These are phyloP conservation scores for Exserohilum rostratum DNA, from an alignment of 2,329 filamentous ascomycete species.

Conservation along the genomic window DNA sequence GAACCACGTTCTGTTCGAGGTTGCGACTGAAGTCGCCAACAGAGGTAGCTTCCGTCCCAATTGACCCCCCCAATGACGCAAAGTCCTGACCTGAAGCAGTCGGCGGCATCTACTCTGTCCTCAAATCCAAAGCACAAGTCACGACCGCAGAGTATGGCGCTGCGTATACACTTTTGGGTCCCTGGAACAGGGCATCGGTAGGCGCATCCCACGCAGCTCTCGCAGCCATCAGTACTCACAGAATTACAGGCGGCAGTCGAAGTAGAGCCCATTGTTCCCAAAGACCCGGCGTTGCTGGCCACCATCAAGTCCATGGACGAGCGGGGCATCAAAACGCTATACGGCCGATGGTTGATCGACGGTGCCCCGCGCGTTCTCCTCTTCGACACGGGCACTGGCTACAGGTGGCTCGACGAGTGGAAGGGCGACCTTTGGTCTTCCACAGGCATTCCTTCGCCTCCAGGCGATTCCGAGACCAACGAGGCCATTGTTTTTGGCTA, in stretches of 20 bases:
- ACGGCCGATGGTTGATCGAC: conserved; percentile 97
- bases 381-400: conserved; percentile 93
- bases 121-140: conserved; percentile 98
- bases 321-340: conserved; percentile 85
- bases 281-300: conserved; percentile 75
- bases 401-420: conserved; percentile 92
- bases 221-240: conserved; percentile 20
- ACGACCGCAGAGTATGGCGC: conserved; percentile 99
- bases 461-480: conserved; percentile 91
- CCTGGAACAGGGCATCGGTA: conserved; percentile 89
- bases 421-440: conserved; percentile 94
- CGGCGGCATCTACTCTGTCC: conserved; percentile 97
- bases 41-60: conserved; percentile 66
- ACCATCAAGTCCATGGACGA: conserved; percentile 94
- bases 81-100: conserved; percentile 61
- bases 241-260: conserved; percentile 83
- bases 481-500: conserved; percentile 98
- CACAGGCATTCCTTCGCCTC: conserved; percentile 90
- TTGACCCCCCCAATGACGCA: conserved; percentile 1
- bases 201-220: conserved; percentile 41
- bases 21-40: conserved; percentile 97
- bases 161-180: conserved; percentile 92
- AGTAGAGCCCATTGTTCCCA: conserved; percentile 89
- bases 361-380: conserved; percentile 91
- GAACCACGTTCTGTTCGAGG: conserved; percentile 95